Evolutionary conservation across 345 rosid species (phyloP).

Genomic region (Acer saccharum): DNA sequence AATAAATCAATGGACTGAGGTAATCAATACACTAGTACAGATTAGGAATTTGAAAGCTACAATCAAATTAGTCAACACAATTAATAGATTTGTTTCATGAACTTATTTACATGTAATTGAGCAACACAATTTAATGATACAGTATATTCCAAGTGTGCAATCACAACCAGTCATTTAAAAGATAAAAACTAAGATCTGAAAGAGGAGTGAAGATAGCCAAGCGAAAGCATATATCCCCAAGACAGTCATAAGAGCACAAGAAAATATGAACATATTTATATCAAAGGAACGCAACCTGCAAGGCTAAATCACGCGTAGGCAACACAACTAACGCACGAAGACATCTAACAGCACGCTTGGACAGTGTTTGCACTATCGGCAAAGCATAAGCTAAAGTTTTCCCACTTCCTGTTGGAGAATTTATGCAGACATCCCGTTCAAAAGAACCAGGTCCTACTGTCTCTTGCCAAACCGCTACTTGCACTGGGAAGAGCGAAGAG

Average conservation of each 20-base stretch:
- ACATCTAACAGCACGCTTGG: constrained; percentile 67
- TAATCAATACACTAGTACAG: neutral
- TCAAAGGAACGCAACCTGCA: constrained; percentile 54
- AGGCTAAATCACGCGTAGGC: constrained; percentile 93
- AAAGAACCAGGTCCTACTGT: constrained; percentile 88
- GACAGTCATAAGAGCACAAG: neutral
- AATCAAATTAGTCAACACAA: neutral
- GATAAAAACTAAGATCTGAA: neutral
- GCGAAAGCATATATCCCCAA: neutral
- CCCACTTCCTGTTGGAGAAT: constrained; percentile 95
- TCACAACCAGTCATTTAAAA: neutral
- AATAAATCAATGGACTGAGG: neutral
- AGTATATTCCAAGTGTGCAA: neutral
- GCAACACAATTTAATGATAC: neutral
- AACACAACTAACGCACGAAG: constrained; percentile 89
- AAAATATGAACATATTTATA: neutral
- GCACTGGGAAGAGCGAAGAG: constrained; percentile 76
- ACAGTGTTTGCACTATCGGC: constrained; percentile 75
- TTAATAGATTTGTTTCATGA: neutral
- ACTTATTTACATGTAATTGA: neutral
- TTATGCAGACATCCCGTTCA: constrained; percentile 81
- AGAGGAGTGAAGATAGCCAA: neutral
- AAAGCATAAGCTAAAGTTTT: constrained; percentile 91
- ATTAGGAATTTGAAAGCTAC: no score
- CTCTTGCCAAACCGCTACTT: constrained; percentile 93